Conservation (phyloP, 2,329 filamentous ascomycete species). For the Colletotrichum sp. region DNA sequence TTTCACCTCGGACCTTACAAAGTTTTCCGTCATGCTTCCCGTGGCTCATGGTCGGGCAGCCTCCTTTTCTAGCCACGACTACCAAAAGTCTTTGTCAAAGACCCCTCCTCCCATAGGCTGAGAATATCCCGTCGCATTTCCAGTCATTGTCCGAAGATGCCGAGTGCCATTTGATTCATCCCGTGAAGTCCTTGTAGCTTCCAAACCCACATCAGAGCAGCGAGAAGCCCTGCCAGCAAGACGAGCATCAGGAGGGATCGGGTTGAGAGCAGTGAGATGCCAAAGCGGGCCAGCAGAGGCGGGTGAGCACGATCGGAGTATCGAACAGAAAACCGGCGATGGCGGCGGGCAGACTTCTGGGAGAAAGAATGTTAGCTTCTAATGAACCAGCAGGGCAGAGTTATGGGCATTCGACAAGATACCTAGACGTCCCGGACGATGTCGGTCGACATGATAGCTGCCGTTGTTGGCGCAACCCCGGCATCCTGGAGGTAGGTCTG, state of each 20-base stretch:
- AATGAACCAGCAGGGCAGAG: not conserved
- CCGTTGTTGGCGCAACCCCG: not conserved
- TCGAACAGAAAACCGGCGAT: not conserved
- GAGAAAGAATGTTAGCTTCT: not conserved
- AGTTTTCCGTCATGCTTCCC: not conserved
- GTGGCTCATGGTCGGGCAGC: not conserved
- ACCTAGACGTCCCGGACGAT: not conserved
- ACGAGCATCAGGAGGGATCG: fast-evolving
- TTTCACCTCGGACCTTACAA: not conserved
- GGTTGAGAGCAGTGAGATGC: not conserved
- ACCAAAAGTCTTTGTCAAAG: not conserved
- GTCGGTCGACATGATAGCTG: not conserved
- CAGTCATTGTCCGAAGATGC: not conserved
- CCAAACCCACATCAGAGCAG: not conserved
- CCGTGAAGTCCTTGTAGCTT: not conserved
- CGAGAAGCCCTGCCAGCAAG: not conserved
- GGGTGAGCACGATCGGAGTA: not conserved
- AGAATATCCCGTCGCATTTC: not conserved
- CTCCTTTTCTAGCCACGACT: not conserved
- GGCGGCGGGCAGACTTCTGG: not conserved
- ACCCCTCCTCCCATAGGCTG: not conserved
- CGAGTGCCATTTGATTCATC: not conserved
- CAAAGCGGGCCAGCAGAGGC: not conserved
- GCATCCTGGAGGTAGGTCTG: not conserved
- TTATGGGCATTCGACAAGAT: not conserved